Evolutionary conservation across 306 rosid genomes (phyloP).

Genomic region (Quercus parvula): DNA sequence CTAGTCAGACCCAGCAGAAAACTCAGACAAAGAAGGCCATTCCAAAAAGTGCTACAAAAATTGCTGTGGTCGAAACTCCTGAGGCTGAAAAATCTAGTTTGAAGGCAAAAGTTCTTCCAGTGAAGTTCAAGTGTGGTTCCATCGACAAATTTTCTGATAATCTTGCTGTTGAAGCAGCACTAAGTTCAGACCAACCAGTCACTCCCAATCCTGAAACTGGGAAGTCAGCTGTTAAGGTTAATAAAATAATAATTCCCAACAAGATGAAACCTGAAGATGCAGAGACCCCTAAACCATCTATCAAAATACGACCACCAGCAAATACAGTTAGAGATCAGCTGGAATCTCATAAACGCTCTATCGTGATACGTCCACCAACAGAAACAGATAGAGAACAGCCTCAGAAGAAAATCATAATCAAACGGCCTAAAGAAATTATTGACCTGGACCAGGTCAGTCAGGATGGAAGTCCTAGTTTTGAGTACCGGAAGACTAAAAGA

Average conservation of each 20-base stretch:
- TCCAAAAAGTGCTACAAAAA: constrained; percentile 57
- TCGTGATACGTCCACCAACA: constrained; percentile 37
- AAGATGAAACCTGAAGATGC: constrained; percentile 67
- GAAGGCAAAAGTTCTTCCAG: constrained; percentile 52
- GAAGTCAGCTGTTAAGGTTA: constrained; percentile 54
- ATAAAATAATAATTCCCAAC: constrained; percentile 63
- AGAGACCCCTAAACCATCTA: constrained; percentile 59
- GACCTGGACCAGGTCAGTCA: constrained; percentile 71
- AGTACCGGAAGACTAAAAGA: constrained; percentile 82
- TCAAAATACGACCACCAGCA: constrained; percentile 47
- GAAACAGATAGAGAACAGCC: constrained; percentile 63
- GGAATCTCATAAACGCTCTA: constrained; percentile 48
- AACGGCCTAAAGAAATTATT: constrained; percentile 66
- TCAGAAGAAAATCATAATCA: constrained; percentile 77
- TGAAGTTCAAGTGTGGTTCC: constrained; percentile 85
- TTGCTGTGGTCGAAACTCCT: constrained; percentile 48
- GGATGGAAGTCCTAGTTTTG: constrained; percentile 49
- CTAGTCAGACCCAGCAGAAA: constrained; percentile 66
- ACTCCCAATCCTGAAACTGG: constrained; percentile 78
- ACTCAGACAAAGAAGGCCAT: constrained; percentile 52
- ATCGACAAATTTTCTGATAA: constrained; percentile 67
- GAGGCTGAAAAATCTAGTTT: constrained; percentile 42
- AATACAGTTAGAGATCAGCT: constrained; percentile 44
- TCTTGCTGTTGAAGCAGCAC: constrained; percentile 47
- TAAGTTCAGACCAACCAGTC: constrained; percentile 55